Evolutionary conservation across 169 alveolate genomes (phyloP).

Genomic region (Plasmodium gonderi): DNA sequence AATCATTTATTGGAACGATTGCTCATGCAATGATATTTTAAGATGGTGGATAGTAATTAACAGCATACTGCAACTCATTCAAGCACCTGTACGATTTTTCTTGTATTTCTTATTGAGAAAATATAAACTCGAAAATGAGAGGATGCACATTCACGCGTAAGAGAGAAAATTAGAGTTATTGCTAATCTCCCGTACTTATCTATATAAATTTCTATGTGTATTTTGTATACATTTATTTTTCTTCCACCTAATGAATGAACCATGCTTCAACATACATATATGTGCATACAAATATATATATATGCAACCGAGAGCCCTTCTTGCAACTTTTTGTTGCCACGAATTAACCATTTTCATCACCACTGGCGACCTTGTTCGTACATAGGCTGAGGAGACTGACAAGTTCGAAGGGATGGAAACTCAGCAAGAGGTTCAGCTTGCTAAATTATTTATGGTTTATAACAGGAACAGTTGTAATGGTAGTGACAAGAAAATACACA

Average conservation of each 20-base stretch:
- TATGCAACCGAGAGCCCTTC: background rate
- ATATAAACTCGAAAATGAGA: slow-evolving; percentile 66
- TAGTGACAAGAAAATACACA: slow-evolving; percentile 58
- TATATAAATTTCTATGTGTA: no score
- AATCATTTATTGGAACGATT: slow-evolving; percentile 72
- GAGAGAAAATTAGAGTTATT: no score
- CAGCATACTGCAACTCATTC: slow-evolving; percentile 64
- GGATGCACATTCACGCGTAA: slow-evolving; percentile 76
- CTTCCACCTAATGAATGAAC: no score
- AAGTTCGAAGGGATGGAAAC: slow-evolving; percentile 80
- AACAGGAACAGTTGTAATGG: slow-evolving; percentile 76
- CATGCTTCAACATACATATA: no score
- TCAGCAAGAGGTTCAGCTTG: slow-evolving; percentile 78
- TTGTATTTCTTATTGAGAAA: slow-evolving; percentile 55
- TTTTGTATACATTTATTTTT: background rate
- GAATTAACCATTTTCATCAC: background rate
- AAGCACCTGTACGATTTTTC: slow-evolving; percentile 72
- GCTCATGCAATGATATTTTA: slow-evolving; percentile 67
- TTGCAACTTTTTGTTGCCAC: no score
- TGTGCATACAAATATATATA: background rate
- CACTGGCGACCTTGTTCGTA: background rate
- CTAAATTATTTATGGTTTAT: slow-evolving; percentile 82
- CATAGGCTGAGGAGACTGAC: slow-evolving; percentile 73
- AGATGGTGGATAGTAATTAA: slow-evolving; percentile 76
- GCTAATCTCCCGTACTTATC: no score